Conservation (phyloP, 345 rosid species). For the Syzygium grande region DNA sequence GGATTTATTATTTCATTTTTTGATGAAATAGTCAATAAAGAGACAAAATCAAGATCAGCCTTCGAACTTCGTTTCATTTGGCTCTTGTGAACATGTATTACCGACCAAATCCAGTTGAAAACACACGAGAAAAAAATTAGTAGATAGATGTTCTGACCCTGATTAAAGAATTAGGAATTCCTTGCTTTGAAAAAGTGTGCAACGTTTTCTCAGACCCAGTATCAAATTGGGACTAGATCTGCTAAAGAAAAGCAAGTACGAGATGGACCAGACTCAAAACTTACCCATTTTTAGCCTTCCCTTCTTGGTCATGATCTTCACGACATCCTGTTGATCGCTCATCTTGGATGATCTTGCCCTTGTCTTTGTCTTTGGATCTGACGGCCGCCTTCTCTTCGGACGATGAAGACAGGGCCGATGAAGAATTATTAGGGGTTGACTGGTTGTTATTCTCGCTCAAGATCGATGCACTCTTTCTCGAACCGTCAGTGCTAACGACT, state of each 20-base stretch:
- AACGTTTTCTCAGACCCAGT: not conserved
- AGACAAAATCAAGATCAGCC: not conserved
- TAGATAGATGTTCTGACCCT: not conserved
- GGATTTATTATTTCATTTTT: not conserved
- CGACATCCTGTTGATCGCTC: constrained; percentile 7
- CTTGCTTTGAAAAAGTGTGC: not conserved
- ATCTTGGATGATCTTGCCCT: constrained; percentile 12
- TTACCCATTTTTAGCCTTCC: constrained; percentile 29
- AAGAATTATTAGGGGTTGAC: constrained; percentile 20
- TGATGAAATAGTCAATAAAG: not conserved
- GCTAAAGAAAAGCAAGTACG: not conserved
- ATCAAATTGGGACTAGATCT: not conserved
- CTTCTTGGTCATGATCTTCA: constrained; percentile 3
- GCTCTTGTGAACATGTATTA: not conserved
- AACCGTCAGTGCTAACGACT: constrained; percentile 5
- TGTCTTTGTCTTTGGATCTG: constrained; percentile 9
- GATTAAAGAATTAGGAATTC: not conserved
- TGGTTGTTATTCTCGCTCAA: constrained; percentile 9
- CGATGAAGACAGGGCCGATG: constrained; percentile 21
- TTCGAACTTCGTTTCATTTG: not conserved
- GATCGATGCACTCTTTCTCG: not conserved
- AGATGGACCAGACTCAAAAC: not conserved
- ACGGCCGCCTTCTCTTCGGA: constrained; percentile 12
- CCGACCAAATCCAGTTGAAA: not conserved
- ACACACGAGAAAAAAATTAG: not conserved